Conservation (phyloP, 2,329 filamentous ascomycete genomes). For the Beauveria brongniartii region DNA sequence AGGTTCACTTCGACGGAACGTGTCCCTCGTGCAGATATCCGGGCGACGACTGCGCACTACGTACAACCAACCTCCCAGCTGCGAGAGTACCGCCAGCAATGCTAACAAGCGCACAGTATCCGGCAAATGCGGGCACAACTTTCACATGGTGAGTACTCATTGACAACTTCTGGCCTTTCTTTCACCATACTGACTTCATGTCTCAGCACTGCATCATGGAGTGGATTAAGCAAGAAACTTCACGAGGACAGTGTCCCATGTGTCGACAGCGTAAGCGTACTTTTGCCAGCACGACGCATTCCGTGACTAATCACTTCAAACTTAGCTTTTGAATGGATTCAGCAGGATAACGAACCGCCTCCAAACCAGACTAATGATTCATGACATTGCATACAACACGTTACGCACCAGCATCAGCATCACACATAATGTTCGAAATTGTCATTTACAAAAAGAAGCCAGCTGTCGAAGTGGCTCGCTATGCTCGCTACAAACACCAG, state of each 20-base stretch:
- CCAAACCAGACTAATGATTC: conserved; percentile 20
- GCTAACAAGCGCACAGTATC: conserved; percentile 54
- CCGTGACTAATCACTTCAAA: not conserved
- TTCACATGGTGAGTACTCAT: conserved; percentile 70
- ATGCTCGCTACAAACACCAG: conserved; percentile 7
- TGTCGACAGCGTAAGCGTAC: conserved; percentile 74
- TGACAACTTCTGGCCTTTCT: not conserved
- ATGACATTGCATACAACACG: not conserved
- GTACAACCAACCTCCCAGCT: conserved; percentile 42
- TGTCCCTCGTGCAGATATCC: conserved; percentile 98
- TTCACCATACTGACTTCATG: conserved; percentile 8
- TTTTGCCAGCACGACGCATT: not conserved
- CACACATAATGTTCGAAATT: not conserved
- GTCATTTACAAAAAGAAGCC: conserved; percentile 1
- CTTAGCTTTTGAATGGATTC: conserved; percentile 34
- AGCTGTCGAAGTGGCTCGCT: not conserved
- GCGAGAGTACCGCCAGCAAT: not conserved
- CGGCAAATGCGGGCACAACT: conserved; percentile 94
- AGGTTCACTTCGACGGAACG: conserved; percentile 94
- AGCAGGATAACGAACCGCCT: conserved; percentile 25
- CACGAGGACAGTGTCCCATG: conserved; percentile 94
- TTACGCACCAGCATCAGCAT: not conserved
- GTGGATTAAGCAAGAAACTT: conserved; percentile 93
- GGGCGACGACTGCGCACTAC: conserved; percentile 86
- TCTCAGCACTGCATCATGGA: conserved; percentile 83